These are phyloP conservation scores for Aspergillus homomorphus DNA, from an alignment of 495 filamentous ascomycete genomes.

Conservation along the genomic window DNA sequence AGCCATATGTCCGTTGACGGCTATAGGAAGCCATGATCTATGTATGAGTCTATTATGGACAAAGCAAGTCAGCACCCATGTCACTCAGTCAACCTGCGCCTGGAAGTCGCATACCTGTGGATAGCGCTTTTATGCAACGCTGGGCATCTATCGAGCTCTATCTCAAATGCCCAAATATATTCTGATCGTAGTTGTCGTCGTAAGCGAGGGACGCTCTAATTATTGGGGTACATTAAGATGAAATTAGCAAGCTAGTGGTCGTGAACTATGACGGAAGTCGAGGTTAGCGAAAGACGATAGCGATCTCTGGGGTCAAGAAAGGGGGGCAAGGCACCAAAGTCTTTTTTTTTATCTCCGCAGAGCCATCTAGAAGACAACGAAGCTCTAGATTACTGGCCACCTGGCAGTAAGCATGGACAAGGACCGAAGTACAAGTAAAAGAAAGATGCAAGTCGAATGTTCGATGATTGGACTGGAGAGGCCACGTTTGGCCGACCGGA, in stretches of 20 bases:
- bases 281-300: background rate
- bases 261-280: background rate
- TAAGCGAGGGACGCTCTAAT: background rate
- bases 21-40: constrained; percentile 51
- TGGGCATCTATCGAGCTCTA: background rate
- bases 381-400: constrained; percentile 31
- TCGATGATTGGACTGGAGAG: constrained; percentile 18
- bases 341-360: constrained; percentile 11
- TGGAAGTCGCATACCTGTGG: background rate
- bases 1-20: constrained; percentile 37
- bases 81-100: background rate
- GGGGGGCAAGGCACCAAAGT: constrained; percentile 1
- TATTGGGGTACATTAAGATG: background rate
- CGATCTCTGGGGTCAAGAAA: background rate
- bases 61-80: background rate
- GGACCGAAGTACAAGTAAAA: constrained; percentile 3
- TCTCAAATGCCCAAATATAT: background rate
- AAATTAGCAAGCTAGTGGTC: background rate
- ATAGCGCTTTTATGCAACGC: background rate
- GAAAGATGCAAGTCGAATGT: constrained; percentile 6
- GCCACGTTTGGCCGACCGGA: constrained; percentile 21
- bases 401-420: constrained; percentile 33
- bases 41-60: constrained; percentile 24
- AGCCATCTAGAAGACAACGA: constrained; percentile 23
- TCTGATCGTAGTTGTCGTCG: background rate